A percentile compares a stretch with the other conserved stretches of the same genome.
phyloP scores from a whole-genome alignment of 2,329 filamentous ascomycete species.

The Cercospora brassicicola region DNA sequence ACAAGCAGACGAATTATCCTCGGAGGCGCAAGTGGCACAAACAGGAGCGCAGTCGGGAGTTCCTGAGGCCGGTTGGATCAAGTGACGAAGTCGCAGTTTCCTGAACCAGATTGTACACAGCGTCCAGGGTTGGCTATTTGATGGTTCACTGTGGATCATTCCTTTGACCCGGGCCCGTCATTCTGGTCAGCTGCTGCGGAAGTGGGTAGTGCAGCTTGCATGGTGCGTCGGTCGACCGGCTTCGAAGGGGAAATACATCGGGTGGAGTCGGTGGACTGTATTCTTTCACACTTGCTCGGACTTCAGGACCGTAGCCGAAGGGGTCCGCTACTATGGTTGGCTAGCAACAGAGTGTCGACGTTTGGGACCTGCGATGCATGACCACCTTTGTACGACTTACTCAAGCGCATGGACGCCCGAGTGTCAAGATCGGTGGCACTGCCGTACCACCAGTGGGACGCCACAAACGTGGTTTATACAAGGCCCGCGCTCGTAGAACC shows the following conservation, averaged over 20 bases:
- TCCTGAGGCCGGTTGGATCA: constrained; percentile 12
- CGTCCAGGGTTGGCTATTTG: not conserved
- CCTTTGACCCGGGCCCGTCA: not conserved
- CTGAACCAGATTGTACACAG: not conserved
- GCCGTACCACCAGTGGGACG: constrained; percentile 18
- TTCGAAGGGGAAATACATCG: not conserved
- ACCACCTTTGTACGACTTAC: constrained; percentile 1
- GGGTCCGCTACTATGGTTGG: constrained; percentile 6
- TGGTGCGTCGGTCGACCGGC: not conserved
- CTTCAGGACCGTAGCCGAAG: constrained; percentile 12
- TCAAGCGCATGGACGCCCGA: not conserved
- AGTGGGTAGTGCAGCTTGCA: constrained; percentile 1
- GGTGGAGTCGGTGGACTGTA: not conserved
- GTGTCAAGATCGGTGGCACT: constrained; percentile 1
- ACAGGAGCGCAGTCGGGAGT: constrained; percentile 17
- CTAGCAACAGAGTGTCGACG: not conserved
- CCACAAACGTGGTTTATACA: constrained; percentile 22
- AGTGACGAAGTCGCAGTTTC: not conserved
- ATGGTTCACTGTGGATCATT: not conserved
- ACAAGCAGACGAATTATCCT: constrained; percentile 25
- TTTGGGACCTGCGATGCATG: constrained; percentile 11
- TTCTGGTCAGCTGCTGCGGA: not conserved
- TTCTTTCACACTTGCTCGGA: constrained; percentile 9
- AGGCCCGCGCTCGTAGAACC: constrained; percentile 12
- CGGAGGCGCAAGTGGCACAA: constrained; percentile 25